Base-by-base conservation (phyloP, 1,284 basidiomycete species). In the Anthracocystis setariae region DNA sequence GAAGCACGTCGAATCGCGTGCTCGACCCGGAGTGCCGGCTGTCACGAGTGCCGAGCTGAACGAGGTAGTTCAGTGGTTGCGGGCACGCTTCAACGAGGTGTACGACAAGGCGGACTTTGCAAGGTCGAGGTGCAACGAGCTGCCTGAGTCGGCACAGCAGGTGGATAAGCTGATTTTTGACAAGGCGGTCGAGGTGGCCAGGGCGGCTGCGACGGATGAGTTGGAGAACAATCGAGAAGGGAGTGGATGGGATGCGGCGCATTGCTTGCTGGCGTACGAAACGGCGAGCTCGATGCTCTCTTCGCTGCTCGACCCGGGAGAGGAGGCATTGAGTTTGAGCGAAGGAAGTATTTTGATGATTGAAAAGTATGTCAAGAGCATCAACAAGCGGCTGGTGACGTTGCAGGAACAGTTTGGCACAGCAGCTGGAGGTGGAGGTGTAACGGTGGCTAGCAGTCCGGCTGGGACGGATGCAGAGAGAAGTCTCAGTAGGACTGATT, bases 191-290 rank as follows among this genome's bases (percentile, higher is more conserved):
- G 87, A 88, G 60, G 83, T 86, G 10, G 95, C 93, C 61, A 90
- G 94, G 9, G 91, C 90, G 3, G 94, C 93, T 40, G 95, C 95
- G 0, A 87, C 91, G 25, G 92, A 94, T 79, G 95, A 98, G 81
- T 87, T 98, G 0, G 86, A 92, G 21, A 79, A 77, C 53, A 78
- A 81, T 33, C 71, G 73, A n/a, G 66, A 73, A 8, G 66, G 67
- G 2, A 45, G 50, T 23, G 91, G 93, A 73, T 90, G 92, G 20
- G 91, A 93, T 70, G 77, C 84, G 4, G 56, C 79, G 25, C 90
- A 91, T 74, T 96, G 94, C 80, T 91, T 96, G 84, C 90, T 91
- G 78, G 87, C 94, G 35, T 98, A 98, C 84, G 94, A 97, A 81
- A 93, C 93, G 67, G 93, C 93, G 0, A 84, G 96, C 18, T 95